These are phyloP conservation scores for Dictyophora rubrovolvata DNA, from an alignment of 768 basidiomycete genomes.

Conservation along the genomic window DNA sequence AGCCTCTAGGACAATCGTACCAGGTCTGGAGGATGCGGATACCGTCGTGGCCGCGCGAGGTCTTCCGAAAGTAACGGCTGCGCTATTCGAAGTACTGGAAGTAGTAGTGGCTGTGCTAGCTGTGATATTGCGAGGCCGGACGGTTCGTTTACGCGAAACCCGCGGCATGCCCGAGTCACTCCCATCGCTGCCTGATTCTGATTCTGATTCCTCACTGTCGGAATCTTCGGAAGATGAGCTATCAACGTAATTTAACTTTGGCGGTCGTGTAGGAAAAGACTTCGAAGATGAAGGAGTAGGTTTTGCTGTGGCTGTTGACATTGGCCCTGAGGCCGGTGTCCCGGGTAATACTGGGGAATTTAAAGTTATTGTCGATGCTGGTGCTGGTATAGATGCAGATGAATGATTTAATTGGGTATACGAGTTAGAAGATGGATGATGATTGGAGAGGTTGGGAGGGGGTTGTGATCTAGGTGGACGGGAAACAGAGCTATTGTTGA, in stretches of 20 bases:
- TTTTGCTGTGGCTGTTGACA: not conserved
- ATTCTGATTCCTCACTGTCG: constrained; percentile 1
- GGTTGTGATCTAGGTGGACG: constrained; percentile 7
- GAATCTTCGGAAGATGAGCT: constrained; percentile 1
- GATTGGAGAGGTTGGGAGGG: constrained; percentile 20
- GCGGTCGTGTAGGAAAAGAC: constrained; percentile 20
- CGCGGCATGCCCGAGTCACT: not conserved
- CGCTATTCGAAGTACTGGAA: not conserved
- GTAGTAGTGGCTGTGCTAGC: not conserved
- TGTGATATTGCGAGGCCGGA: not conserved
- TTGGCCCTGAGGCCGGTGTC: constrained; percentile 33
- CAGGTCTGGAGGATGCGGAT: not conserved
- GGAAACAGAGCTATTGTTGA: not conserved
- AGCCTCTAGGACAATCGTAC: not conserved
- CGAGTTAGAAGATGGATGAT: constrained; percentile 14
- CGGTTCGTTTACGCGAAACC: not conserved
- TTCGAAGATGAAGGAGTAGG: constrained; percentile 35
- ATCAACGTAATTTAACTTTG: not conserved
- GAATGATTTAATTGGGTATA: not conserved
- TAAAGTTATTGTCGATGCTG: not conserved
- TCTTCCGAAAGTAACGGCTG: not conserved
- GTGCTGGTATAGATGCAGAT: not conserved
- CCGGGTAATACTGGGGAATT: constrained; percentile 20
- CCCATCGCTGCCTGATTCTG: not conserved
- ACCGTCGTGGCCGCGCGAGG: not conserved